Evolutionary conservation across 768 basidiomycete genomes (phyloP), one percentile per base, ranked within the genome.

Genomic region (Boletus rubescentipes): DNA sequence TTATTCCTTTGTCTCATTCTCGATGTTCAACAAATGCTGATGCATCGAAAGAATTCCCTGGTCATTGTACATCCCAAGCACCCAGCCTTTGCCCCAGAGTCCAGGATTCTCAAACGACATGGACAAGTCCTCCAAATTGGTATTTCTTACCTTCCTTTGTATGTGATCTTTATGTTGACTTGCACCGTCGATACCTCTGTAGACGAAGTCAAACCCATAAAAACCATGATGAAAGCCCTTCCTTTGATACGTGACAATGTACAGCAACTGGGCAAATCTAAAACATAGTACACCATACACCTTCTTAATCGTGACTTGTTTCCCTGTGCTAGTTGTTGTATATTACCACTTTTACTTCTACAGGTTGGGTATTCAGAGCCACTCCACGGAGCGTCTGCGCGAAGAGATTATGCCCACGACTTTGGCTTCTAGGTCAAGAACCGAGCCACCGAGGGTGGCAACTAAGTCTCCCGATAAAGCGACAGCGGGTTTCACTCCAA

Each of bases 151-250:
- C 37, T n/a, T 7, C n/a, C 12, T 21, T 51, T 11, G 5, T n/a
- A 29, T 23, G 11, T 11, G 8, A 16, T 14, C 41, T 26, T 18
- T 35, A 29, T 8, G 26, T 20, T 59, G 21, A 46, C 36, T 42
- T 12, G 35, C 29, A 38, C 16, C 15, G 20, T 49, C 9, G 44
- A 20, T 23, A 42, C 37, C 26, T 23, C 36, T 23, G 10, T 56
- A 91, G 89, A 84, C 26, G 85, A 89, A 68, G 72, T 79, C 35
- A 84, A 88, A 62, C 82, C 89, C n/a, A 80, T 90, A 58, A 84
- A 84, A 64, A 80, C 91, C n/a, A 80, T 93, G 44, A 79, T 80
- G 32, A 75, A 76, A 54, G 85, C 84, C 8, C 71, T 92, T 46
- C 86, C 87, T 2, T 72, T 77, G 29, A 87, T 92, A 59, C 72